These are phyloP conservation scores for Colletotrichum eleusines DNA, from an alignment of 2,329 filamentous ascomycete species.

Conservation along the genomic window DNA sequence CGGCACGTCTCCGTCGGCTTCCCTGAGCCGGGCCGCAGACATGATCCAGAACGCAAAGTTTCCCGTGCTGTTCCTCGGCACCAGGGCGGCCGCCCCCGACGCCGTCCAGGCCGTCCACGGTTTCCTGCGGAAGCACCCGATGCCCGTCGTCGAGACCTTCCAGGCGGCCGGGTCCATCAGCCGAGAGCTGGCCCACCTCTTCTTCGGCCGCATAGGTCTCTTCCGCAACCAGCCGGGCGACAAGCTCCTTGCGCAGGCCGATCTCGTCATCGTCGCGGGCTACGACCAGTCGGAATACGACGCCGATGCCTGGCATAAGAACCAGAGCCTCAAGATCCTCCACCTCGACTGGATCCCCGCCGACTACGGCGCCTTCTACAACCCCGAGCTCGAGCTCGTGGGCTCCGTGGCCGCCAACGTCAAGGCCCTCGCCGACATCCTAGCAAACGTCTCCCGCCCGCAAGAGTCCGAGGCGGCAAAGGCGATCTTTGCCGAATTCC, in stretches of 20 bases:
- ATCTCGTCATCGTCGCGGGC: conserved; percentile 53
- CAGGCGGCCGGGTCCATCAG: conserved; percentile 62
- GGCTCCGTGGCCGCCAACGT: conserved; percentile 58
- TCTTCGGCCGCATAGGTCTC: conserved; percentile 60
- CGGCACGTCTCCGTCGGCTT: conserved; percentile 52
- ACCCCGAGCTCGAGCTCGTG: conserved; percentile 56
- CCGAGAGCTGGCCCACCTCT: conserved; percentile 56
- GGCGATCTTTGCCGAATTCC: conserved; percentile 51
- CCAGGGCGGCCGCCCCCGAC: conserved; percentile 54
- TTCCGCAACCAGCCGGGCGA: conserved; percentile 64
- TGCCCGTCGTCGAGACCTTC: conserved; percentile 63
- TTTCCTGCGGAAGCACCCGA: conserved; percentile 55
- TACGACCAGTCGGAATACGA: conserved; percentile 63
- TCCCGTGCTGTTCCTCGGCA: conserved; percentile 60
- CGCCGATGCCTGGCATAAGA: conserved; percentile 58
- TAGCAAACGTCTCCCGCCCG: conserved; percentile 50
- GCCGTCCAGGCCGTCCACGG: conserved; percentile 57
- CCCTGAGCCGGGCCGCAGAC: conserved; percentile 50
- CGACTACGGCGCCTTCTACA: conserved; percentile 57
- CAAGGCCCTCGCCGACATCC: conserved; percentile 49
- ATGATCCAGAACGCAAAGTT: conserved; percentile 51
- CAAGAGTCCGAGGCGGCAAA: conserved; percentile 52
- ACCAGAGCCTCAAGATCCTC: conserved; percentile 47
- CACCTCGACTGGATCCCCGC: conserved; percentile 57
- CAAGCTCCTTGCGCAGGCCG: conserved; percentile 52